These are phyloP conservation scores for Striga hermonthica DNA, from an alignment of 305 asterid genomes.

Conservation along the genomic window DNA sequence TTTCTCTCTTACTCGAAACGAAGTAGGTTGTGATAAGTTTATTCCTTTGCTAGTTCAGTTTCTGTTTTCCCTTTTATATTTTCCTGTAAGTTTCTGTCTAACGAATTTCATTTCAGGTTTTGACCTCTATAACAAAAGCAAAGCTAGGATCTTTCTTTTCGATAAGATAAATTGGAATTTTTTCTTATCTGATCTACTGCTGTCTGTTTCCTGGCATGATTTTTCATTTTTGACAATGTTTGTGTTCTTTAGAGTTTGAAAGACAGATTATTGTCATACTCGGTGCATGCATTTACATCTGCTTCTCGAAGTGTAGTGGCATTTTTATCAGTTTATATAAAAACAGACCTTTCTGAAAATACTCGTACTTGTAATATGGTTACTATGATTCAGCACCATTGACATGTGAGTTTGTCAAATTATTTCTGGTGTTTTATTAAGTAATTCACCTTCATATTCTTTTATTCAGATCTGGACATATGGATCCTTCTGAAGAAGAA, in stretches of 20 bases:
- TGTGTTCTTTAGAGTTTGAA: neutral
- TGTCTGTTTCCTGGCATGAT: neutral
- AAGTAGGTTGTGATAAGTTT: no score
- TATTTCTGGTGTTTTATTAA: slow-evolving; percentile 7
- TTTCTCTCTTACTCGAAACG: no score
- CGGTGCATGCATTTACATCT: no score
- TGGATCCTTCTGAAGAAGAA: slow-evolving; percentile 41
- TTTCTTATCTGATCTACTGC: neutral
- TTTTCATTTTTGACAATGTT: neutral
- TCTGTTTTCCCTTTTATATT: no score
- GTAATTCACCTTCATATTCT: neutral
- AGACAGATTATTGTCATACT: neutral
- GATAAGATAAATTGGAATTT: no score
- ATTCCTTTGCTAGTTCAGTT: no score
- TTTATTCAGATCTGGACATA: slow-evolving; percentile 24
- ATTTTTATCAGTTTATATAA: neutral
- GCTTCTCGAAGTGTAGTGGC: neutral
- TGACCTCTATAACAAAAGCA: no score
- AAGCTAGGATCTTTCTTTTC: no score
- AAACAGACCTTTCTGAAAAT: neutral
- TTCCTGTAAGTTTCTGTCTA: no score
- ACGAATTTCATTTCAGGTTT: no score
- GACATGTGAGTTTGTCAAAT: neutral
- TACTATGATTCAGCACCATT: neutral
- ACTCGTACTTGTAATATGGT: neutral